phyloP scores from a whole-genome alignment of 331 rosid genomes.

The Dryas integrifolia region DNA sequence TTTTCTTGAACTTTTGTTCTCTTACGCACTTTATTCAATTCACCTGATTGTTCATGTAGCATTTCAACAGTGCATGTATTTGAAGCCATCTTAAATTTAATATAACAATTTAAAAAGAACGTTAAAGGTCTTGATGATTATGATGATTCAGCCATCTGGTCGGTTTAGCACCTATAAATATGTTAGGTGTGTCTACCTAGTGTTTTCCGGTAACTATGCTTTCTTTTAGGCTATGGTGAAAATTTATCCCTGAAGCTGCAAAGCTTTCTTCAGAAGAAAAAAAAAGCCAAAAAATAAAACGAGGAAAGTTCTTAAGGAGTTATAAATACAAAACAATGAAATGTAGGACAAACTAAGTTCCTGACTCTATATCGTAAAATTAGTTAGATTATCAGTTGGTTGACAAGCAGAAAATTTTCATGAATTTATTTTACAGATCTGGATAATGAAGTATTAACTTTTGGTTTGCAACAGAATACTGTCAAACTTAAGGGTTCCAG shows the following conservation, averaged over 20 bases:
- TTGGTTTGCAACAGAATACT: background rate
- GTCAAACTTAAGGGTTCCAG: background rate
- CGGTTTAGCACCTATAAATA: background rate
- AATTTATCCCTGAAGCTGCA: background rate
- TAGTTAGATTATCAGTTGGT: background rate
- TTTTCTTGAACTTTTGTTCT: background rate
- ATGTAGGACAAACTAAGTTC: background rate
- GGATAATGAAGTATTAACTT: background rate
- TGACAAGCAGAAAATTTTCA: background rate
- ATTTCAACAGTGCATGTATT: background rate
- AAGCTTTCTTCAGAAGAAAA: background rate
- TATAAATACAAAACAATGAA: slow-evolving; percentile 1
- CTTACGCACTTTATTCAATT: background rate
- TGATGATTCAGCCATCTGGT: background rate
- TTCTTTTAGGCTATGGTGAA: background rate
- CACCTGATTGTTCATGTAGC: background rate
- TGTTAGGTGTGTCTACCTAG: background rate
- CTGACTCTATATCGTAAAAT: too few relatives aligned
- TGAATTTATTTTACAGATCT: background rate
- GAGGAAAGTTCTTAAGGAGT: background rate
- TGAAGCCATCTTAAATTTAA: background rate
- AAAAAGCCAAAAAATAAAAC: background rate
- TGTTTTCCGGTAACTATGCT: background rate
- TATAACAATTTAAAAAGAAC: background rate
- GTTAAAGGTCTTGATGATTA: background rate